phyloP scores from a whole-genome alignment of 768 basidiomycete species.

The Agrocybe praecox region DNA sequence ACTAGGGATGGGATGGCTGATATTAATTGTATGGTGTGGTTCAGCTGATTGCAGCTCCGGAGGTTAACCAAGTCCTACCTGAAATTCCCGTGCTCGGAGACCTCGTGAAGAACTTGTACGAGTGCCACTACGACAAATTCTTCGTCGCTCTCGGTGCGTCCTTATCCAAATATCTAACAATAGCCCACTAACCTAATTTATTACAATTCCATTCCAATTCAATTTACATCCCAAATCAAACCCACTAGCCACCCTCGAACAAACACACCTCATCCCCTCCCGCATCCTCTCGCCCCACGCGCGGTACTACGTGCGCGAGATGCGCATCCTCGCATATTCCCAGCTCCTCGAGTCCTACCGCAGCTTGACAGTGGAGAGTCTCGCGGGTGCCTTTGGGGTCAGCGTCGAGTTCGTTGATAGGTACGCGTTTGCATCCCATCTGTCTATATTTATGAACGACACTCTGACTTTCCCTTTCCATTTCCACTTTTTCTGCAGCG shows the following conservation, averaged over 20 bases:
- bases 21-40: background rate
- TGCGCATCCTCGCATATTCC: slow-evolving; percentile 91
- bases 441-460: no score
- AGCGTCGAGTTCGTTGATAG: slow-evolving; percentile 84
- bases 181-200: no score
- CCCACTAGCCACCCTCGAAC: slow-evolving; percentile 88
- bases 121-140: slow-evolving; percentile 94
- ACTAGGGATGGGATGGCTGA: no score
- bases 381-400: slow-evolving; percentile 89
- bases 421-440: slow-evolving; percentile 50
- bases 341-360: slow-evolving; percentile 91
- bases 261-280: slow-evolving; percentile 84
- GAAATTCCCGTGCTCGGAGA: slow-evolving; percentile 83
- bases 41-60: slow-evolving; percentile 83
- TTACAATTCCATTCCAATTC: no score
- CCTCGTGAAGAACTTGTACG: slow-evolving; percentile 85
- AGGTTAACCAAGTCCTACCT: slow-evolving; percentile 84
- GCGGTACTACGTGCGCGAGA: slow-evolving; percentile 90
- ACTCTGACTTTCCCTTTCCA: slow-evolving; percentile 35
- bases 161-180: no score
- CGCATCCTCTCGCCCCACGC: slow-evolving; percentile 85
- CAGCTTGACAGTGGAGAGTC: slow-evolving; percentile 84
- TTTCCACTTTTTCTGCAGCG: slow-evolving; percentile 45
- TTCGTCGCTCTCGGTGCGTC: slow-evolving; percentile 81
- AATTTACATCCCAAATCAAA: no score